phyloP scores from a whole-genome alignment of 2,329 filamentous ascomycete genomes.

The Falciphora oryzae region DNA sequence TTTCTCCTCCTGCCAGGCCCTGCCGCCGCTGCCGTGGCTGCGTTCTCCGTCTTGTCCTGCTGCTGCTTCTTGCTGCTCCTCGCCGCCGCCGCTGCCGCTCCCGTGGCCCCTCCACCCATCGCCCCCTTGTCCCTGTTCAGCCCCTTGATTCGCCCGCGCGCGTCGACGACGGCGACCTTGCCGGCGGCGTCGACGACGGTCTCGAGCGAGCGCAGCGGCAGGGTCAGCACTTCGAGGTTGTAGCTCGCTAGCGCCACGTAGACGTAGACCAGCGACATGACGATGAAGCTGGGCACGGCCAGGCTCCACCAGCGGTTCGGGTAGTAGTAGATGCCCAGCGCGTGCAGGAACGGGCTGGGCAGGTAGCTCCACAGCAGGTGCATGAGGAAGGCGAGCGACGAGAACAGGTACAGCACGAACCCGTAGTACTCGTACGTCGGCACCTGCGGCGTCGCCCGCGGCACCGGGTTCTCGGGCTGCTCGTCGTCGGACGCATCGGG shows the following conservation, averaged over 20 bases:
- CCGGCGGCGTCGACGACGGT: slow-evolving; percentile 89
- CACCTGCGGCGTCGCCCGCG: slow-evolving; percentile 83
- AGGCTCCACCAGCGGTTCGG: slow-evolving; percentile 97
- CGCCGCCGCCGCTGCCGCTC: slow-evolving; percentile 13
- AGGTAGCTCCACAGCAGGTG: slow-evolving; percentile 82
- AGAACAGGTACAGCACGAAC: slow-evolving; percentile 92
- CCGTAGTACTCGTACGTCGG: slow-evolving; percentile 99
- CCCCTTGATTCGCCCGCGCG: slow-evolving; percentile 43
- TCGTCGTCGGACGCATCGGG: slow-evolving; percentile 90
- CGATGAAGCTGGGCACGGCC: slow-evolving; percentile 83
- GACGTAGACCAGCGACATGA: slow-evolving; percentile 84
- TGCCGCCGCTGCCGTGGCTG: background rate
- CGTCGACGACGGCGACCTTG: slow-evolving; percentile 76
- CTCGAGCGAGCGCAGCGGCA: slow-evolving; percentile 73
- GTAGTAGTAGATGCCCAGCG: slow-evolving; percentile 92
- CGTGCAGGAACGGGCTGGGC: slow-evolving; percentile 84
- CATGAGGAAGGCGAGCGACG: slow-evolving; percentile 70
- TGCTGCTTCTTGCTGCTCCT: slow-evolving; percentile 22
- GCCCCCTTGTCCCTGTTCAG: slow-evolving; percentile 33
- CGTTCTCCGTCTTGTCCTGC: slow-evolving; percentile 27
- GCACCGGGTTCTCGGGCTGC: slow-evolving; percentile 57
- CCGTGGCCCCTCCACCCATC: slow-evolving; percentile 30
- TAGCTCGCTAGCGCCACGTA: slow-evolving; percentile 89
- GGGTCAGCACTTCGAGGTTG: slow-evolving; percentile 82
- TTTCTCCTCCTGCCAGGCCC: slow-evolving; percentile 19